Base-by-base conservation (phyloP, 768 basidiomycete genomes). In the Inosperma sp. region DNA sequence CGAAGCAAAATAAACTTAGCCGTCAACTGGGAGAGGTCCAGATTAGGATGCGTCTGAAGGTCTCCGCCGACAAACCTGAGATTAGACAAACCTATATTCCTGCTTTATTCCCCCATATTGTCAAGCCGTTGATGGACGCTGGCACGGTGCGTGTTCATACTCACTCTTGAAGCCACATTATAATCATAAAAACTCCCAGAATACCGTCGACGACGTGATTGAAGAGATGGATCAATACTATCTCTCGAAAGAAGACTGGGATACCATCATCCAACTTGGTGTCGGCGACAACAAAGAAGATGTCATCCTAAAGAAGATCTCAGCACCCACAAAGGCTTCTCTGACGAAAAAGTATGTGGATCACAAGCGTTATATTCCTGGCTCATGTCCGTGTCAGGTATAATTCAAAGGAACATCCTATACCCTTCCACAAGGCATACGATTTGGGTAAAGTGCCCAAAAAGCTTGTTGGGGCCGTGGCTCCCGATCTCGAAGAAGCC, bases 231-330 rank as follows among this genome's bases (percentile, higher is more conserved):
- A 98, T 65, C 86, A 88, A 40, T 99, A 99, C 65, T 97, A 82
- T 67, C 68, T 99, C 26, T 84, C 84, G 3, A 89, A 87, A 56
- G 96, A 98, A 23, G 95, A 98, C 61, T 98, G 94, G 95, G 96
- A 99, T 60, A 85, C 92, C 8, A 75, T 98, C 46, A 80, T 98
- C 47, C 95, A 98, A 64, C 78, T 99, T 7, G 96, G 95, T 1
- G 79, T 99, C 7, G 96, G 82, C 51, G 77, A 86, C 5, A 78
- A 83, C 62, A 81, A 79, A 51, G 89, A 90, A 42, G 88, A 87
- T 0, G 5, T 70, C 2, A 77, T 95, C 9, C 68, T 88, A 60
- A 96, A 95, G 74, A 87, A 86, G 69, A 91, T 99, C 25, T 71
- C 89, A 0, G 59, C 85, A 0, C 80, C 86, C 0, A 85, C 86